A percentile compares a stretch with the other conserved stretches of the same genome.
phyloP scores from a whole-genome alignment of 495 filamentous ascomycete species.

The Aspergillus homomorphus region DNA sequence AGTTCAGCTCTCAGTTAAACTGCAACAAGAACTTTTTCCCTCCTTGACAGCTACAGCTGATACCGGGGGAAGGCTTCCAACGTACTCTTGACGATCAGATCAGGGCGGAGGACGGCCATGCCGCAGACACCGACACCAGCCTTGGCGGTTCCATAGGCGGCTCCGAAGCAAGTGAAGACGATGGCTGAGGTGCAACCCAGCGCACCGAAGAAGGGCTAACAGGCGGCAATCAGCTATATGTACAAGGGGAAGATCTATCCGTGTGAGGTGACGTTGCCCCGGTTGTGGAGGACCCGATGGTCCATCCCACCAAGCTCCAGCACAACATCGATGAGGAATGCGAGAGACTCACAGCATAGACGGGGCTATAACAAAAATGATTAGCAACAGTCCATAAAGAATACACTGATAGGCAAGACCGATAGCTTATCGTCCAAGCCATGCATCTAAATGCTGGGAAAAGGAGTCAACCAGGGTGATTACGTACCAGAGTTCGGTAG shows the following conservation, averaged over 20 bases:
- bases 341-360: slow-evolving; percentile 88
- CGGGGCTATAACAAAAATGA: slow-evolving; percentile 62
- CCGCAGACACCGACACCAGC: slow-evolving; percentile 97
- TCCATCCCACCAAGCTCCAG: slow-evolving; percentile 25
- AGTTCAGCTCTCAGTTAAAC: not conserved
- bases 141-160: slow-evolving; percentile 98
- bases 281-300: not conserved
- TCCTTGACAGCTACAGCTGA: not conserved
- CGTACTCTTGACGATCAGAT: slow-evolving; percentile 99
- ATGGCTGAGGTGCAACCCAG: slow-evolving; percentile 99
- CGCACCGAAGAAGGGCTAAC: slow-evolving; percentile 96
- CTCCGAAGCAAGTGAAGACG: slow-evolving; percentile 98
- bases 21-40: not conserved
- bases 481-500: slow-evolving; percentile 65
- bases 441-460: slow-evolving; percentile 28
- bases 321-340: not conserved
- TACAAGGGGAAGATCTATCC: not conserved
- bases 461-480: slow-evolving; percentile 31
- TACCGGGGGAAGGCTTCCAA: slow-evolving; percentile 15
- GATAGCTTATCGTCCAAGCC: slow-evolving; percentile 26
- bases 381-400: slow-evolving; percentile 40
- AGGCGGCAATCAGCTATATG: slow-evolving; percentile 25
- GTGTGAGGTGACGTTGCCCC: not conserved
- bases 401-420: slow-evolving; percentile 5
- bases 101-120: slow-evolving; percentile 96